Evolutionary conservation across 73 alveolate species (phyloP).

Genomic region (Uronychia setigera): DNA sequence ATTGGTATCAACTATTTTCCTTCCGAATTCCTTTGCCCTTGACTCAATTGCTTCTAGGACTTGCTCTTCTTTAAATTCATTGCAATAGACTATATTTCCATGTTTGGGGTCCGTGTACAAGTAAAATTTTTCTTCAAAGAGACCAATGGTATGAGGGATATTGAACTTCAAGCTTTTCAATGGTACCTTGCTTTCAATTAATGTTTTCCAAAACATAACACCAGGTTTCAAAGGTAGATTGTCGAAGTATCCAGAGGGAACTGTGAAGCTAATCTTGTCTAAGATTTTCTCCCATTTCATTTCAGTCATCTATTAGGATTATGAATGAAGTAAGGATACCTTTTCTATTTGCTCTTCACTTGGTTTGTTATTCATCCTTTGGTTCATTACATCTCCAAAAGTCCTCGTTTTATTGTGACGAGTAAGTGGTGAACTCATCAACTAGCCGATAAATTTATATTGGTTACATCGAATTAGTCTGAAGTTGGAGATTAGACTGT

Average conservation of each 20-base stretch:
- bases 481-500: too few species aligned
- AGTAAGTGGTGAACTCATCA: too few species aligned
- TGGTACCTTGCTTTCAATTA: constrained; percentile 42
- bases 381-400: too few species aligned
- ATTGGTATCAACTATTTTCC: background rate
- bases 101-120: background rate
- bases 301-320: background rate
- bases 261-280: background rate
- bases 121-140: constrained; percentile 23
- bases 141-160: constrained; percentile 48
- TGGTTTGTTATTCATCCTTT: too few species aligned
- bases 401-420: too few species aligned
- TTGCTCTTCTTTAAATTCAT: constrained; percentile 8
- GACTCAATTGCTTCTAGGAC: background rate
- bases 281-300: background rate
- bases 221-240: constrained; percentile 56
- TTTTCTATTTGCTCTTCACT: too few species aligned
- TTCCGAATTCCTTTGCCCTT: constrained; percentile 1
- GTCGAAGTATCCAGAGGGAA: constrained; percentile 8
- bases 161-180: constrained; percentile 34
- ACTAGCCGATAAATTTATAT: too few species aligned
- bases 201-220: constrained; percentile 33
- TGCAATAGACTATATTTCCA: background rate
- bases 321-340: too few species aligned
- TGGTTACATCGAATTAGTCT: too few species aligned